phyloP scores from a whole-genome alignment of 2,329 filamentous ascomycete species.

The Septoria petroselini region DNA sequence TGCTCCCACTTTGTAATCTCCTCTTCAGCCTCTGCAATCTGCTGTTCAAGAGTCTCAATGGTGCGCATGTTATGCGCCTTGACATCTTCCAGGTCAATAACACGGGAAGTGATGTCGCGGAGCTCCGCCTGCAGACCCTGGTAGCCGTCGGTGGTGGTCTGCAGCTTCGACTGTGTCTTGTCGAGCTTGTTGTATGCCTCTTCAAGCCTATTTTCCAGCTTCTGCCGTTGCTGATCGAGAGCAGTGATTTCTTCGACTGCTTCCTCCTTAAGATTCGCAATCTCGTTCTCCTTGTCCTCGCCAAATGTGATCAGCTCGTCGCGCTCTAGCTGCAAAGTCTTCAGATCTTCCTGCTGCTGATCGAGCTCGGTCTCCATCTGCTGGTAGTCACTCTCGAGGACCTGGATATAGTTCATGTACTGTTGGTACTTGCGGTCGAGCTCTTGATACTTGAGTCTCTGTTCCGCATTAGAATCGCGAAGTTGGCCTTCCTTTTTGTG shows the following conservation, averaged over 20 bases:
- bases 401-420: slow-evolving; percentile 75
- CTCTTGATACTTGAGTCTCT: slow-evolving; percentile 87
- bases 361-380: slow-evolving; percentile 79
- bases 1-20: slow-evolving; percentile 85
- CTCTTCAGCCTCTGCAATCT: slow-evolving; percentile 76
- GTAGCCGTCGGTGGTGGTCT: slow-evolving; percentile 80
- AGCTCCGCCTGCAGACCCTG: slow-evolving; percentile 90
- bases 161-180: slow-evolving; percentile 66
- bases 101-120: slow-evolving; percentile 81
- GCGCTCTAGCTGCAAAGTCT: slow-evolving; percentile 74
- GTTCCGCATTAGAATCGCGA: slow-evolving; percentile 79
- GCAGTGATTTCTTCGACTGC: slow-evolving; percentile 58
- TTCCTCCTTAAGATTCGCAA: slow-evolving; percentile 54
- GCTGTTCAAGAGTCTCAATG: slow-evolving; percentile 78
- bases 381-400: slow-evolving; percentile 63
- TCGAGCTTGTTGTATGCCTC: slow-evolving; percentile 50
- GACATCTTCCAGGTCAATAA: slow-evolving; percentile 86
- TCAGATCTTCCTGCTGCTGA: slow-evolving; percentile 72
- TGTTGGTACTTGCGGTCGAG: slow-evolving; percentile 78
- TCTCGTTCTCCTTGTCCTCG: slow-evolving; percentile 58
- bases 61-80: slow-evolving; percentile 73
- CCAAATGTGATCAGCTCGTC: slow-evolving; percentile 79
- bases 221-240: slow-evolving; percentile 46
- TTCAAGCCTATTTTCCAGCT: slow-evolving; percentile 30
- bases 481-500: slow-evolving; percentile 80